These are phyloP conservation scores for Trametes cingulata DNA, from an alignment of 768 basidiomycete genomes.

Conservation along the genomic window DNA sequence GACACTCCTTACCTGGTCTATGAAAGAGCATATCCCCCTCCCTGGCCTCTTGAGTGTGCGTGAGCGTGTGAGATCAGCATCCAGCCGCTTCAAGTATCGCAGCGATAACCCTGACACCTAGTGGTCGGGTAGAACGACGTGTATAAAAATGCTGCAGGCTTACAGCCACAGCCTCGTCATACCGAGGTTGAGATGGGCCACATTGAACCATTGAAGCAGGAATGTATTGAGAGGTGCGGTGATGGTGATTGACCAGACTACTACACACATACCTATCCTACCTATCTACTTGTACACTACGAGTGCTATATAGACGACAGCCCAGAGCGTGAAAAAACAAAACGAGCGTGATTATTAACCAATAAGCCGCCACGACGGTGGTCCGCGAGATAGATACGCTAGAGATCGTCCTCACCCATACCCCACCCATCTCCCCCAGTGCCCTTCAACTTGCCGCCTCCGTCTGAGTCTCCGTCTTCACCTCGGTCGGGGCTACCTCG, in stretches of 20 bases:
- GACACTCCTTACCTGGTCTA: constrained; percentile 15
- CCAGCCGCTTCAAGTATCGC: too few species aligned
- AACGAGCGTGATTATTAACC: constrained; percentile 6
- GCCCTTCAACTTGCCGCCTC: neutral
- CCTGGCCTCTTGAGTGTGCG: neutral
- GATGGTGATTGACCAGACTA: neutral
- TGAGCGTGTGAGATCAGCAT: neutral
- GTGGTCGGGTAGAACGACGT: too few species aligned
- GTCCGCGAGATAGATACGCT: constrained; percentile 4
- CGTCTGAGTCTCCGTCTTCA: neutral
- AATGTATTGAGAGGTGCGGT: neutral
- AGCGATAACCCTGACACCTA: too few species aligned
- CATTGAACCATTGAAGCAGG: neutral
- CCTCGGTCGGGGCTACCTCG: too few species aligned
- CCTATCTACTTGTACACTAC: neutral
- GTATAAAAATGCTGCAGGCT: too few species aligned
- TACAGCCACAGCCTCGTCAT: too few species aligned
- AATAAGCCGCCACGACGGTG: constrained; percentile 1
- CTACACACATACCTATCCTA: constrained; percentile 2
- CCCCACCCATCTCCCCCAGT: neutral
- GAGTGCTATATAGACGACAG: neutral
- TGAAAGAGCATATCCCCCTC: constrained; percentile 14
- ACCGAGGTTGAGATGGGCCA: too few species aligned
- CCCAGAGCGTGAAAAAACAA: constrained; percentile 7
- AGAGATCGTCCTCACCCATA: neutral